Conservation (phyloP, 2,329 filamentous ascomycete species). For the Cytospora leucostoma region DNA sequence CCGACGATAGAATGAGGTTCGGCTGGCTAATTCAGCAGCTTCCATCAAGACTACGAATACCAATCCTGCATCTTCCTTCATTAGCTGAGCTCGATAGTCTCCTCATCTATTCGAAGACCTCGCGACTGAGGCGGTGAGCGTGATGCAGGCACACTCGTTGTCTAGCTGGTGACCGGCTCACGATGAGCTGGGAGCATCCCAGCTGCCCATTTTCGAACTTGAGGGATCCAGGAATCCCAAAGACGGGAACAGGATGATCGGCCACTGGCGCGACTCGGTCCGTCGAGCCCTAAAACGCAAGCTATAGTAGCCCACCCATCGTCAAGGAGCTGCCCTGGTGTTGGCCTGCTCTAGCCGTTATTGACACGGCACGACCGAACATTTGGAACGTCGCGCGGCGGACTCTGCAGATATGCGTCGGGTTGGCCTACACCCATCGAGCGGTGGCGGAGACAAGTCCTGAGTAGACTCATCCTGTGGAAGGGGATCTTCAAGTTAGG, state of each 20-base stretch:
- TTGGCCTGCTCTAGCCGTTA: constrained; percentile 5
- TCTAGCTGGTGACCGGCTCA: constrained; percentile 22
- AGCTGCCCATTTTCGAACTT: constrained; percentile 5
- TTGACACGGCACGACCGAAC: not conserved
- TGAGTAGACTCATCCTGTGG: not conserved
- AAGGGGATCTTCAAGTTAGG: not conserved
- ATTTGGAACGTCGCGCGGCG: not conserved
- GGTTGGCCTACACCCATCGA: not conserved
- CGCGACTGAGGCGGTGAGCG: constrained; percentile 26
- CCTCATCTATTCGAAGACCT: constrained; percentile 5
- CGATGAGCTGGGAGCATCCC: constrained; percentile 23
- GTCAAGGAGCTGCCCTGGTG: constrained; percentile 8
- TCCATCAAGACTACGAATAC: not conserved
- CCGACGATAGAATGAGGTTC: not conserved
- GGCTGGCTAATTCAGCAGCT: not conserved
- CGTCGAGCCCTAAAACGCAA: constrained; percentile 18
- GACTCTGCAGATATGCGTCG: not conserved
- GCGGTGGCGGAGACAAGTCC: not conserved
- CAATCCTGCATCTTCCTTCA: not conserved
- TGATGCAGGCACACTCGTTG: constrained; percentile 26
- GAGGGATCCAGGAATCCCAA: constrained; percentile 7
- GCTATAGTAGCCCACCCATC: constrained; percentile 4
- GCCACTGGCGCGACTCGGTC: constrained; percentile 21
- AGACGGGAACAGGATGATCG: constrained; percentile 23
- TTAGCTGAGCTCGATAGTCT: constrained; percentile 1